phyloP scores from a whole-genome alignment of 139 green algal genomes.

The Raphidocelis subcapitata region DNA sequence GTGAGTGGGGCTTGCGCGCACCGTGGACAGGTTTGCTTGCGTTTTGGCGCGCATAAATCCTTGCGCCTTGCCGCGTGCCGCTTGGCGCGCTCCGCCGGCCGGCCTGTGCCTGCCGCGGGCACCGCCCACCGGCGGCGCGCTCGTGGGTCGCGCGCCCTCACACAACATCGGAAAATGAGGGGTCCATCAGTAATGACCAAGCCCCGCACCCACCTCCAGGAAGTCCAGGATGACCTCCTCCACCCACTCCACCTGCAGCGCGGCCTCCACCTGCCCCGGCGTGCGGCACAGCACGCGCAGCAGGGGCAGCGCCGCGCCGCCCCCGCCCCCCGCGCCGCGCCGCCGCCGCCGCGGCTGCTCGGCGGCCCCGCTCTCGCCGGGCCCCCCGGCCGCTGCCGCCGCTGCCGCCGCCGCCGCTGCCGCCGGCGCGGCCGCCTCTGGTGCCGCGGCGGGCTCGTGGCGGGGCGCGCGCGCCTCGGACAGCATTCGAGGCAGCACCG shows the following conservation, averaged over 20 bases:
- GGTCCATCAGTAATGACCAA: too few species aligned
- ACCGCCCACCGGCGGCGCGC: too few species aligned
- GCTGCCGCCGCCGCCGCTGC: slow-evolving; percentile 5
- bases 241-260: slow-evolving; percentile 63
- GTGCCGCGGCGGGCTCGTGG: background rate
- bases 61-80: too few species aligned
- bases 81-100: too few species aligned
- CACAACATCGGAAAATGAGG: too few species aligned
- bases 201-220: slow-evolving; percentile 72
- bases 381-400: slow-evolving; percentile 8
- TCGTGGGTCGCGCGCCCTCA: too few species aligned
- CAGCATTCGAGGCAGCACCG: slow-evolving; percentile 48
- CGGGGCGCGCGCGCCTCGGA: slow-evolving; percentile 1
- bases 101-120: too few species aligned
- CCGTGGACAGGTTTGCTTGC: too few species aligned
- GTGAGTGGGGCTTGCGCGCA: too few species aligned
- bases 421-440: background rate
- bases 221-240: slow-evolving; percentile 85
- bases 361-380: background rate
- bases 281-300: slow-evolving; percentile 77
- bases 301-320: background rate
- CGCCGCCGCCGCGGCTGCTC: slow-evolving; percentile 1
- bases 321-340: background rate
- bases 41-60: too few species aligned
- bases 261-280: slow-evolving; percentile 66